Conservation (phyloP, 2,329 filamentous ascomycete genomes). For the Teratosphaeriaceae sp. region DNA sequence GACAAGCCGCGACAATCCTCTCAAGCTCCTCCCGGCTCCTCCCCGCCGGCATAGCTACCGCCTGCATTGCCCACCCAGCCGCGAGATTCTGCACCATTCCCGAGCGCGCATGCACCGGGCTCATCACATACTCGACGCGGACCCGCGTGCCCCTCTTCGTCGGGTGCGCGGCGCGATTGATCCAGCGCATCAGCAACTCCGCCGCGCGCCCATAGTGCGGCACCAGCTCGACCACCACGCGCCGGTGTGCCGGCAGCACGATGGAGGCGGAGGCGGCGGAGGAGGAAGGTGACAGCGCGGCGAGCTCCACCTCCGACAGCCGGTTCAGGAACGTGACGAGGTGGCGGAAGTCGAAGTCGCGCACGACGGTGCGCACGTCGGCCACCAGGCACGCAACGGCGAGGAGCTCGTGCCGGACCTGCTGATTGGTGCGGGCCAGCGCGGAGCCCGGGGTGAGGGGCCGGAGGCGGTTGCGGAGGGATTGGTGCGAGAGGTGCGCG, state of each 20-base stretch:
- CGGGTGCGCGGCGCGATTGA: neutral
- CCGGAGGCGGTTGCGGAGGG: neutral
- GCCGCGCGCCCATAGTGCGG: neutral
- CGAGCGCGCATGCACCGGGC: neutral
- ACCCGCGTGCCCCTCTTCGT: neutral
- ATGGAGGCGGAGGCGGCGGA: too few relatives aligned
- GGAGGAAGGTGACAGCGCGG: neutral
- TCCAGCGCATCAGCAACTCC: neutral
- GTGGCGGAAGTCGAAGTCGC: neutral
- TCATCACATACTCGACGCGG: neutral
- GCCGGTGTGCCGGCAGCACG: neutral
- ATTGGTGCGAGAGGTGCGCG: neutral
- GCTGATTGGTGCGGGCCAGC: neutral
- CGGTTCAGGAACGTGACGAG: constrained; percentile 1
- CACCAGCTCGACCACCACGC: neutral
- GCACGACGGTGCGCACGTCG: neutral
- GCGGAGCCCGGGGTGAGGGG: neutral
- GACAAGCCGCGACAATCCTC: too few relatives aligned
- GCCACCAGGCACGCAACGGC: neutral
- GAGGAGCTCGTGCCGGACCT: neutral
- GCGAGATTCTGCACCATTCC: neutral
- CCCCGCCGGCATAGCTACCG: neutral
- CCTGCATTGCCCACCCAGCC: neutral
- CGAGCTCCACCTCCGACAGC: neutral
- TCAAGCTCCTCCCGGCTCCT: neutral